Evolutionary conservation across 2,329 filamentous ascomycete genomes (phyloP), one percentile per base, ranked within the genome.

Genomic region (Colletotrichum noveboracense): DNA sequence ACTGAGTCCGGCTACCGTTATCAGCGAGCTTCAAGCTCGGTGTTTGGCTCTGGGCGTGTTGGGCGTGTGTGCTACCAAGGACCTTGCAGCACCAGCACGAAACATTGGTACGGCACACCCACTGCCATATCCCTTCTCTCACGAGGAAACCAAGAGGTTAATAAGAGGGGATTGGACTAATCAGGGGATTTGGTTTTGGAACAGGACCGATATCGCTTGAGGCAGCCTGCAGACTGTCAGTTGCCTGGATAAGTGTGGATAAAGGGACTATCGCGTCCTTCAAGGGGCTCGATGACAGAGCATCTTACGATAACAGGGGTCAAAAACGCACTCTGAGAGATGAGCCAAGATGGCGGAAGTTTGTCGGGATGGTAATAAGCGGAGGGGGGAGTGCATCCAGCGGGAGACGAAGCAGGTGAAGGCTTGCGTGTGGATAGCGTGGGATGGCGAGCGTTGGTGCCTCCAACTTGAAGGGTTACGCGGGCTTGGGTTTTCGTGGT

Each of bases 221-320:
- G 36, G 62, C 34, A 32, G 62, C 62, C 62, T 32, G 16, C 21
- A 66, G n/a, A 34, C 60, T 21, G 18, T 36, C 4, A 21, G 16
- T 2, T n/a, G 56, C 62, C 4, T 16, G 34, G 26, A 21, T 16
- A 24, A 62, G 26, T 30, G 32, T 48, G 73, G 68, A 36, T 55
- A 52, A 38, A n/a, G 34, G 18, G 21, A 38, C 14, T 28, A 34
- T 34, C 60, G 66, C 14, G 32, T 18, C 30, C 60, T 21, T 74
- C 67, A 70, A 66, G 60, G 24, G 55, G n/a, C 28, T 28, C 61
- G 21, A 62, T 62, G 67, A 71, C 67, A 66, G 67, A 74, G 67
- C 26, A 74, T 71, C 71, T 71, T 74, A 74, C 71, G 71, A 74
- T 66, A 14, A 8, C 28, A 61, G 36, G 68, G 67, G 60, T 32